Evolutionary conservation across 2,329 filamentous ascomycete genomes (phyloP).

Genomic region (Zopfia rhizophila): DNA sequence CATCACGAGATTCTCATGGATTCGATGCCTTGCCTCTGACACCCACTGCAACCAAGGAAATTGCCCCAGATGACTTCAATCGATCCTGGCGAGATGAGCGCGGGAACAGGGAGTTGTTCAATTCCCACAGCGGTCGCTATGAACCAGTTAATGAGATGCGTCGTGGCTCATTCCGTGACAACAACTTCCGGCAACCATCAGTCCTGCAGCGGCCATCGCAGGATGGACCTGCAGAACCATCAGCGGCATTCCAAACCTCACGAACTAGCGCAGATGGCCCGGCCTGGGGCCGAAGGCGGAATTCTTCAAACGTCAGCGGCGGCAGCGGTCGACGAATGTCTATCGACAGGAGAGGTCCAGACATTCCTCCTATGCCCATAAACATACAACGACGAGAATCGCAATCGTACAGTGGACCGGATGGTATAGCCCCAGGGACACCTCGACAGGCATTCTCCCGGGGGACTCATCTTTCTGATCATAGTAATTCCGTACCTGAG

Average conservation of each 20-base stretch:
- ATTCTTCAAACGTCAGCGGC: conserved; percentile 91
- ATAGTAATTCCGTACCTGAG: conserved; percentile 71
- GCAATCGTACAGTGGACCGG: conserved; percentile 42
- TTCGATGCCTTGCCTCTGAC: conserved; percentile 65
- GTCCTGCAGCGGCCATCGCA: conserved; percentile 79
- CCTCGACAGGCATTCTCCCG: conserved; percentile 31
- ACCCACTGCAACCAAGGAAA: conserved; percentile 75
- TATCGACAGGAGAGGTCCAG: conserved; percentile 59
- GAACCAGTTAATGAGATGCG: conserved; percentile 84
- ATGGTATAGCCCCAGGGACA: conserved; percentile 31
- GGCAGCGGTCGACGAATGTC: conserved; percentile 77
- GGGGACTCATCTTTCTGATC: conserved; percentile 90
- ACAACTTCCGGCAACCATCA: conserved; percentile 77
- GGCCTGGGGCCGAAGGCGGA: conserved; percentile 78
- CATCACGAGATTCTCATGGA: conserved; percentile 66
- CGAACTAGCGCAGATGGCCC: conserved; percentile 72
- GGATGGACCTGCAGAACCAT: conserved; percentile 80
- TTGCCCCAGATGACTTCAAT: conserved; percentile 93
- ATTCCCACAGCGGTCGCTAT: conserved; percentile 93
- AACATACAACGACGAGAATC: conserved; percentile 43
- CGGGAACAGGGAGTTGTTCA: conserved; percentile 82
- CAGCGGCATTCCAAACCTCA: conserved; percentile 84
- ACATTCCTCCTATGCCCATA: conserved; percentile 39
- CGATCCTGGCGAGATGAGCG: conserved; percentile 82
- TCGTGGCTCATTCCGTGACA: conserved; percentile 74